Conservation (phyloP, 805 yeast genomes). For the Metschnikowia continentalis region DNA sequence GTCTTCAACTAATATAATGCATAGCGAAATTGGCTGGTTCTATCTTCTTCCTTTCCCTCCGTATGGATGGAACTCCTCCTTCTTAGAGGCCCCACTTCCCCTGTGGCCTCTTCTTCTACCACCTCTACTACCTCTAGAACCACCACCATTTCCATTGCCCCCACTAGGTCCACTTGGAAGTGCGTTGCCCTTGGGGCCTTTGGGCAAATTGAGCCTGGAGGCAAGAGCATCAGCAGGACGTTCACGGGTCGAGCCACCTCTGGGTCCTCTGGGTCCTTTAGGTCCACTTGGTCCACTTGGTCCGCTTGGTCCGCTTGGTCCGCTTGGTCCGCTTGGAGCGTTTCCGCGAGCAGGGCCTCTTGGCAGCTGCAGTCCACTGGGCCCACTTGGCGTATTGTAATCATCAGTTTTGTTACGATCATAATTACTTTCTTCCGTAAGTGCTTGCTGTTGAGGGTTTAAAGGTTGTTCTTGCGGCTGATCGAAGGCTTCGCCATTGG, state of each 20-base stretch:
- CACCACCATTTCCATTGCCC: constrained; percentile 25
- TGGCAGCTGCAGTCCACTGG: constrained; percentile 12
- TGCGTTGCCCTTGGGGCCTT: constrained; percentile 41
- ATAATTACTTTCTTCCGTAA: constrained; percentile 15
- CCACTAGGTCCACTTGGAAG: constrained; percentile 19
- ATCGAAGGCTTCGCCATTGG: constrained; percentile 19
- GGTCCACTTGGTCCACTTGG: background rate
- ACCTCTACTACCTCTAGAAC: constrained; percentile 26
- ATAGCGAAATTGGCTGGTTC: background rate
- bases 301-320: background rate
- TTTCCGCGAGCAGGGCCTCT: background rate
- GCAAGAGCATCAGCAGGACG: constrained; percentile 12
- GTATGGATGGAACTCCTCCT: constrained; percentile 41
- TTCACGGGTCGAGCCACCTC: constrained; percentile 2
- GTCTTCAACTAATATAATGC: background rate
- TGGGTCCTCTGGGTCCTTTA: constrained; percentile 1
- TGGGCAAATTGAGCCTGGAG: constrained; percentile 38
- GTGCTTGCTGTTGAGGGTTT: constrained; percentile 39
- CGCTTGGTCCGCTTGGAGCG: background rate
- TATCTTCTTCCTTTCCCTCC: constrained; percentile 31
- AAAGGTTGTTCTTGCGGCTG: constrained; percentile 38
- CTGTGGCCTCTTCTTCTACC: constrained; percentile 21
- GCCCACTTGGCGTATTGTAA: background rate
- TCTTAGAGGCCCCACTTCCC: constrained; percentile 22
- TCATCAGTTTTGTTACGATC: constrained; percentile 9